Conservation (phyloP, 2,329 filamentous ascomycete species). For the Penicillium sp. region DNA sequence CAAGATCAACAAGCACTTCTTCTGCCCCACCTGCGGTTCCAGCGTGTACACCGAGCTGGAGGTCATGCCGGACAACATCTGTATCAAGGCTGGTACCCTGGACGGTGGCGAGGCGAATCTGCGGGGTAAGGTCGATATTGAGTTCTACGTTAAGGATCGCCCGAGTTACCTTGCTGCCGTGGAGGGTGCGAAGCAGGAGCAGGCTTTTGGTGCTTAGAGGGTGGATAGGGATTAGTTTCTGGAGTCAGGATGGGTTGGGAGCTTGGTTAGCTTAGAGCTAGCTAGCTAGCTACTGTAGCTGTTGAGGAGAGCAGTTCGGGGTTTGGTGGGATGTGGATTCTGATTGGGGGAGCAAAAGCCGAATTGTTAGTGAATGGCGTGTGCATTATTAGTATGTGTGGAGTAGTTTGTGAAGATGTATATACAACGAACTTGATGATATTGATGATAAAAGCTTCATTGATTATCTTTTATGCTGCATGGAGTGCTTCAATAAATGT, state of each 20-base stretch:
- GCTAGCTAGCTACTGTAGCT: constrained; percentile 9
- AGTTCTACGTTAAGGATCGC: constrained; percentile 61
- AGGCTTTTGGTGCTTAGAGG: constrained; percentile 25
- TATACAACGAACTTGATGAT: background rate
- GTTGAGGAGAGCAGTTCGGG: background rate
- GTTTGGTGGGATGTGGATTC: constrained; percentile 3
- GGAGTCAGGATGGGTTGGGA: background rate
- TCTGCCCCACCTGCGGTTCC: constrained; percentile 60
- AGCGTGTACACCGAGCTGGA: constrained; percentile 60
- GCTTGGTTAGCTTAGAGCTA: background rate
- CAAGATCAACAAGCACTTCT: constrained; percentile 63
- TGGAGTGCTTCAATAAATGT: background rate
- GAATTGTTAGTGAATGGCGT: background rate
- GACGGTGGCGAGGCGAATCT: constrained; percentile 57
- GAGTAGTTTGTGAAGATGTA: background rate
- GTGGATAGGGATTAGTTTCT: background rate
- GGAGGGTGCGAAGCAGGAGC: constrained; percentile 58
- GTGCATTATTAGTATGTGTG: background rate
- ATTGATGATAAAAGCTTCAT: background rate
- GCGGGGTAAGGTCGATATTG: constrained; percentile 53
- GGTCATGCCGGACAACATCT: constrained; percentile 58
- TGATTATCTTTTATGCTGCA: no score
- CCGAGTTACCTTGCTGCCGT: constrained; percentile 52
- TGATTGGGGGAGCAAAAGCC: background rate
- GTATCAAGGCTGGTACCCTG: constrained; percentile 59